phyloP scores from a whole-genome alignment of 345 rosid species.

The Euphorbia pulcherrima region DNA sequence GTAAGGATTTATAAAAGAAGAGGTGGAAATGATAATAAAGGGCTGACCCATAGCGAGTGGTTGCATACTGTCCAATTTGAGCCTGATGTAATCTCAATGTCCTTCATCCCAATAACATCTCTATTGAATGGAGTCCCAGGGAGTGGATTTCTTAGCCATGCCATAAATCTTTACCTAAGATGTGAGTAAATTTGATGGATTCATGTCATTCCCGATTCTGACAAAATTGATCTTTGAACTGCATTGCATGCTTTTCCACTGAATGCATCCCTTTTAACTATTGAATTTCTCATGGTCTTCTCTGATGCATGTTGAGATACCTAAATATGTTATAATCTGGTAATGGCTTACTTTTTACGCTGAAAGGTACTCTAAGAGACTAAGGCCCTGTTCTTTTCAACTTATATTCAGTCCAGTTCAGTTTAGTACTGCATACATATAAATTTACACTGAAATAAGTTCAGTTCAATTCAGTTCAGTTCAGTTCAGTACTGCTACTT shows the following conservation, averaged over 20 bases:
- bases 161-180: constrained; percentile 88
- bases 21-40: constrained; percentile 71
- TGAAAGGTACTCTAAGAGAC: no score
- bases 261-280: background rate
- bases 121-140: constrained; percentile 90
- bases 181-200: constrained; percentile 43
- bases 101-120: constrained; percentile 88
- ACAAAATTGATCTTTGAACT: background rate
- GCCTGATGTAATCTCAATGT: constrained; percentile 90
- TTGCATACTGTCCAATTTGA: constrained; percentile 76
- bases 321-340: background rate
- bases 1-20: constrained; percentile 72
- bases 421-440: no score
- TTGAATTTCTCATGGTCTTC: no score
- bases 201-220: background rate
- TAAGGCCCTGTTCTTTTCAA: no score
- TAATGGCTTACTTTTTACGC: background rate
- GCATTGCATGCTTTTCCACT: background rate
- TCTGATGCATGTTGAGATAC: background rate
- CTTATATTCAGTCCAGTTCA: no score
- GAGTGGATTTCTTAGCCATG: constrained; percentile 90
- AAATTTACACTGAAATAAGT: no score
- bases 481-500: no score
- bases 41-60: constrained; percentile 75
- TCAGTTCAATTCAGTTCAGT: no score